Evolutionary conservation across 129 eudicot species (phyloP).

Genomic region (Flaveria ramosissima): DNA sequence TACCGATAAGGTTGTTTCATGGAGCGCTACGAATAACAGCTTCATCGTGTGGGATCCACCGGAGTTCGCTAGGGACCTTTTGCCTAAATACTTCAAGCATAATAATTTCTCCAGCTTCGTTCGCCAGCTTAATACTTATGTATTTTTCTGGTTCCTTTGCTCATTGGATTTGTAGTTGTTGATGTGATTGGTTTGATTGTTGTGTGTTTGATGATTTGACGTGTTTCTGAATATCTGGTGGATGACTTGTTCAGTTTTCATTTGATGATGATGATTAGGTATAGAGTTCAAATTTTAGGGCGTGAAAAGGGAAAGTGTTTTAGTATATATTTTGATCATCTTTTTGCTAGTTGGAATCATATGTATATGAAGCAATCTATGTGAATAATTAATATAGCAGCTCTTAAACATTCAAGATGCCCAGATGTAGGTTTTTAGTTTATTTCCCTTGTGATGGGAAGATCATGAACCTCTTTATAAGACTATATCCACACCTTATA

Average conservation of each 20-base stretch:
- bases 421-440: background rate
- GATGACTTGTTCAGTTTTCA: background rate
- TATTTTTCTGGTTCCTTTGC: constrained; percentile 29
- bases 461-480: background rate
- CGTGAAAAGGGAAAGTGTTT: background rate
- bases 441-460: too few relatives aligned
- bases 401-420: constrained; percentile 12
- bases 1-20: constrained; percentile 73
- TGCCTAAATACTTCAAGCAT: constrained; percentile 88
- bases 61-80: constrained; percentile 64
- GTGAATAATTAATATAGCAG: constrained; percentile 4
- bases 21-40: constrained; percentile 80
- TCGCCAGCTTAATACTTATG: constrained; percentile 90
- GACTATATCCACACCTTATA: background rate
- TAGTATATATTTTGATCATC: too few relatives aligned
- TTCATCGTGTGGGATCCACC: constrained; percentile 92
- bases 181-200: background rate
- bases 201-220: constrained; percentile 6
- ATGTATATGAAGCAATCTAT: background rate
- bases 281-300: constrained; percentile 8
- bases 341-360: too few relatives aligned
- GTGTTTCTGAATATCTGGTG: background rate
- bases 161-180: constrained; percentile 5
- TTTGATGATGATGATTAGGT: constrained; percentile 18
- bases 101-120: constrained; percentile 89